Percentiles rank a stretch among this genome's conserved stretches.
These are phyloP conservation scores for Pseudonectria foliicola DNA, from an alignment of 2,329 filamentous ascomycete species.

Conservation along the genomic window DNA sequence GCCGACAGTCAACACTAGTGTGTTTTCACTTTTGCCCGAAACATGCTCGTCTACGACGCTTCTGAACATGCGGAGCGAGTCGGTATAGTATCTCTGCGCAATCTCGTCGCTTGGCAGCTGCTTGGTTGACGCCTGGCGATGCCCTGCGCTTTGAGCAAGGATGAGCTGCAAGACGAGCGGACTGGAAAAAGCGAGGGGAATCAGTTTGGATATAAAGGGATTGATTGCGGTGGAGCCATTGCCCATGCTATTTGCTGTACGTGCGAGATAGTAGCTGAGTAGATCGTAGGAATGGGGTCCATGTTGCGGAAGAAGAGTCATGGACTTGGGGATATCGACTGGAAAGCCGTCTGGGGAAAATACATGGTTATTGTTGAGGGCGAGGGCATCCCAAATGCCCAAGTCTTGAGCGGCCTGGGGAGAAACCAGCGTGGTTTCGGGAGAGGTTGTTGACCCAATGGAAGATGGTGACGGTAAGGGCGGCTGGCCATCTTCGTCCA, in stretches of 20 bases:
- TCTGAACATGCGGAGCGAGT: slow-evolving; percentile 30
- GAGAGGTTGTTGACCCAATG: slow-evolving; percentile 11
- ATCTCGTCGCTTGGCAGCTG: slow-evolving; percentile 21
- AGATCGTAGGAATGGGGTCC: slow-evolving; percentile 34
- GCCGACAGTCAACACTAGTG: slow-evolving; percentile 35
- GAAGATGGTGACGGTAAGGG: slow-evolving; percentile 15
- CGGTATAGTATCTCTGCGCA: slow-evolving; percentile 29
- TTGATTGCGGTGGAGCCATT: slow-evolving; percentile 40
- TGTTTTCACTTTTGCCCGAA: slow-evolving; percentile 25
- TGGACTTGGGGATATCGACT: slow-evolving; percentile 17
- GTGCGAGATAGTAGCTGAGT: slow-evolving; percentile 37
- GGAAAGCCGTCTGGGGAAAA: slow-evolving; percentile 5
- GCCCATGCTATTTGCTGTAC: slow-evolving; percentile 39
- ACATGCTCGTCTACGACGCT: slow-evolving; percentile 28
- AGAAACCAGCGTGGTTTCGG: slow-evolving; percentile 7
- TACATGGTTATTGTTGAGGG: slow-evolving; percentile 8
- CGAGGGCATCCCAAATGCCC: slow-evolving; percentile 14
- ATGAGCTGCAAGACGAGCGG: slow-evolving; percentile 39
- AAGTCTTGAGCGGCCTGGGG: slow-evolving; percentile 10
- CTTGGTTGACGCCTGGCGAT: slow-evolving; percentile 28
- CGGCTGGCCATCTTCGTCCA: too few species aligned
- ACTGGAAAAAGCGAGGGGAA: slow-evolving; percentile 38
- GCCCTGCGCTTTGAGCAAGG: slow-evolving; percentile 36
- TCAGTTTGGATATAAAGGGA: slow-evolving; percentile 38
- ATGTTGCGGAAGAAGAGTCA: slow-evolving; percentile 24